phyloP scores from a whole-genome alignment of 2,329 filamentous ascomycete species.

The Colletotrichum kahawae region DNA sequence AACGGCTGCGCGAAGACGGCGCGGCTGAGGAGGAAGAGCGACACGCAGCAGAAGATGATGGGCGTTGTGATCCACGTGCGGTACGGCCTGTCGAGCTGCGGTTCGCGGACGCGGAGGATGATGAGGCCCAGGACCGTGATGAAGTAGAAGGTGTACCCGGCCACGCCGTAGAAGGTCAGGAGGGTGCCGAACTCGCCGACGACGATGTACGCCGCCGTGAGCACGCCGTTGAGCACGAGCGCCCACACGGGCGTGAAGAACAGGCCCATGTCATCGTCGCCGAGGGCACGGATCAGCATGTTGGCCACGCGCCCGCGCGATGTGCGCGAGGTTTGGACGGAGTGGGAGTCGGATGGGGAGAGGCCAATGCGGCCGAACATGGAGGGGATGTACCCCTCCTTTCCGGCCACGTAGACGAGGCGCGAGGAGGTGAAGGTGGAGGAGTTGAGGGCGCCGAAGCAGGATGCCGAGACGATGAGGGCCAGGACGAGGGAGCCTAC shows the following conservation, averaged over 20 bases:
- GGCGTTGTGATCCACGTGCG: slow-evolving; percentile 96
- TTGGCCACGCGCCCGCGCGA: slow-evolving; percentile 64
- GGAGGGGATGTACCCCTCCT: slow-evolving; percentile 89
- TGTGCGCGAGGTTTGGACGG: slow-evolving; percentile 49
- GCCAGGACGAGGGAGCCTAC: slow-evolving; percentile 84
- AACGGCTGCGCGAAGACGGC: slow-evolving; percentile 90
- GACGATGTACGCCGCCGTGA: slow-evolving; percentile 80
- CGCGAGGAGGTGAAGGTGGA: slow-evolving; percentile 92
- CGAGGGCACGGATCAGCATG: slow-evolving; percentile 65
- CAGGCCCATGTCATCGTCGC: slow-evolving; percentile 78
- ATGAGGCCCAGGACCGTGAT: slow-evolving; percentile 93
- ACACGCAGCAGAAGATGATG: slow-evolving; percentile 98
- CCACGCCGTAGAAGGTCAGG: slow-evolving; percentile 96
- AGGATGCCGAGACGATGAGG: slow-evolving; percentile 87
- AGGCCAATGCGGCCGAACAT: slow-evolving; percentile 86
- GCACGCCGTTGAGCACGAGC: slow-evolving; percentile 76
- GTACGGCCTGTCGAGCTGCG: slow-evolving; percentile 87
- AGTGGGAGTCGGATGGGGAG: slow-evolving; percentile 44
- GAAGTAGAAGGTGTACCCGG: slow-evolving; percentile 97
- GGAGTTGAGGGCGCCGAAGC: slow-evolving; percentile 93
- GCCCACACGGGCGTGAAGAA: slow-evolving; percentile 96
- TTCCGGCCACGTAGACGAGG: slow-evolving; percentile 90
- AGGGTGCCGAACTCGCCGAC: slow-evolving; percentile 92
- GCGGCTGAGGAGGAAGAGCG: slow-evolving; percentile 85
- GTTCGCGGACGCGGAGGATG: slow-evolving; percentile 85